phyloP scores from a whole-genome alignment of 2,329 filamentous ascomycete genomes.

The Mariannaea sp. region DNA sequence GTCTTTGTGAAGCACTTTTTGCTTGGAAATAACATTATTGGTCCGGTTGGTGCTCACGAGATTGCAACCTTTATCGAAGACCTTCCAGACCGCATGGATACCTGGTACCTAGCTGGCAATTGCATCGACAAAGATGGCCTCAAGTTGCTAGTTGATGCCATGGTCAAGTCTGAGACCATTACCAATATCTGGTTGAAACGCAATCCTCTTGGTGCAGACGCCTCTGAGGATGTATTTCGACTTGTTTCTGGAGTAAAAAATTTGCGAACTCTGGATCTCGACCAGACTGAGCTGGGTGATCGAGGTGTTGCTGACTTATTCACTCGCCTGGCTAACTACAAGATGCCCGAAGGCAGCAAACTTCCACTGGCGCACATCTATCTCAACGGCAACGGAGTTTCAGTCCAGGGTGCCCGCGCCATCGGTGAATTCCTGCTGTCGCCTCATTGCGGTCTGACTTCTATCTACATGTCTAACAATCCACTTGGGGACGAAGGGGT shows the following conservation, averaged over 20 bases:
- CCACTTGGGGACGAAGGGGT: slow-evolving; percentile 44
- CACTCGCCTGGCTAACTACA: slow-evolving; percentile 40
- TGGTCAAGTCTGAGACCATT: slow-evolving; percentile 49
- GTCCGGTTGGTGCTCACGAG: slow-evolving; percentile 51
- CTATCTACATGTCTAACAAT: slow-evolving; percentile 46
- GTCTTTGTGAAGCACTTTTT: slow-evolving; percentile 56
- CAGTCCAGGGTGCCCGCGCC: slow-evolving; percentile 36
- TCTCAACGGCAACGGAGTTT: slow-evolving; percentile 45
- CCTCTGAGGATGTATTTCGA: slow-evolving; percentile 48
- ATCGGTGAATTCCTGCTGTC: slow-evolving; percentile 42
- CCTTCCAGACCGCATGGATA: slow-evolving; percentile 54
- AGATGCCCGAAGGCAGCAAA: slow-evolving; percentile 35
- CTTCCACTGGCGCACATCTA: slow-evolving; percentile 45
- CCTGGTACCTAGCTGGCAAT: slow-evolving; percentile 61
- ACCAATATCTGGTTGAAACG: slow-evolving; percentile 60
- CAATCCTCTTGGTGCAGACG: slow-evolving; percentile 52
- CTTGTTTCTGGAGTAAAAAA: slow-evolving; percentile 50
- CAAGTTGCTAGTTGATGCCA: slow-evolving; percentile 49
- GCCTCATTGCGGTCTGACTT: slow-evolving; percentile 42
- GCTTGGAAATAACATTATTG: slow-evolving; percentile 60
- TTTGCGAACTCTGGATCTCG: slow-evolving; percentile 56
- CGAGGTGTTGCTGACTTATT: slow-evolving; percentile 52
- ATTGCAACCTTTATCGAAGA: slow-evolving; percentile 53
- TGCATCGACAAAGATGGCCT: slow-evolving; percentile 53
- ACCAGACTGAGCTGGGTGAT: slow-evolving; percentile 57